These are phyloP conservation scores for Scheffersomyces ergatensis DNA, from an alignment of 805 yeast genomes.

Conservation along the genomic window DNA sequence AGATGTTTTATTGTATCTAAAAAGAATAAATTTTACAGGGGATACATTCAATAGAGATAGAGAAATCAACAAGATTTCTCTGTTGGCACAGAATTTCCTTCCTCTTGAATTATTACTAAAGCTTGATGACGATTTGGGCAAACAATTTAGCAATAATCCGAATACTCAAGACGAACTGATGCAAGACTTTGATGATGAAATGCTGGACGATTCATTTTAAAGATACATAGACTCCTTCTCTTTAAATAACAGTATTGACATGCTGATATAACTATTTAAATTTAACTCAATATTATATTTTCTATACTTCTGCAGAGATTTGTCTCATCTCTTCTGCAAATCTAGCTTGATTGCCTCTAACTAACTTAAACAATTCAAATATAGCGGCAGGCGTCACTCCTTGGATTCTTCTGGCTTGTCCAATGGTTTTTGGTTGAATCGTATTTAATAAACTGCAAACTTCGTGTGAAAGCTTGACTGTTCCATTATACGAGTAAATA, in stretches of 20 bases:
- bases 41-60: background rate
- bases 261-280: no score
- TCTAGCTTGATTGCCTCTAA: constrained; percentile 26
- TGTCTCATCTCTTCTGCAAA: background rate
- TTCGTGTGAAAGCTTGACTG: constrained; percentile 63
- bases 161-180: background rate
- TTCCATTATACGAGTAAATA: constrained; percentile 58
- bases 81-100: constrained; percentile 30
- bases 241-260: no score
- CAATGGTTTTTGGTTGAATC: constrained; percentile 84
- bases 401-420: constrained; percentile 92
- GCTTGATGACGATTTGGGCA: constrained; percentile 26
- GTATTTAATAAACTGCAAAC: constrained; percentile 65
- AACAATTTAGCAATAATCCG: no score
- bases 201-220: background rate
- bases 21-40: constrained; percentile 24
- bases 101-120: constrained; percentile 35
- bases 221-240: no score
- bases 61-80: constrained; percentile 21
- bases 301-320: background rate
- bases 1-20: constrained; percentile 34
- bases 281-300: no score
- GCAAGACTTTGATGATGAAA: constrained; percentile 1
- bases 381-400: constrained; percentile 95
- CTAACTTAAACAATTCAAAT: constrained; percentile 68